A percentile compares a stretch with the other conserved stretches of the same genome.
These are phyloP conservation scores for Calonectria henricotiae DNA, from an alignment of 2,329 filamentous ascomycete species.

Conservation along the genomic window DNA sequence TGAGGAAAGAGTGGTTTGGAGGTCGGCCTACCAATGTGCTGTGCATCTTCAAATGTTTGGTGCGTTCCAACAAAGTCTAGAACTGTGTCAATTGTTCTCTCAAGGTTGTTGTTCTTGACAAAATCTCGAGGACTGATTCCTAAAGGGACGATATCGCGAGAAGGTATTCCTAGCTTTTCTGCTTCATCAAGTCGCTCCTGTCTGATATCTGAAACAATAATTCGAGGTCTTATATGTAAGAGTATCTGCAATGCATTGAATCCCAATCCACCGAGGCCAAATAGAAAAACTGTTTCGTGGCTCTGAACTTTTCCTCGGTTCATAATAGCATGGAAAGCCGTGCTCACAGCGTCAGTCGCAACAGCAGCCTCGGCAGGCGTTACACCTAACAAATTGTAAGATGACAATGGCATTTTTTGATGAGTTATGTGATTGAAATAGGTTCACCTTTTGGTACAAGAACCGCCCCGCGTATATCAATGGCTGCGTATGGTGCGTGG, in stretches of 20 bases:
- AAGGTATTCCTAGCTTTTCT: conserved; percentile 29
- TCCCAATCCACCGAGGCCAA: conserved; percentile 41
- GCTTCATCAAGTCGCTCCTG: conserved; percentile 44
- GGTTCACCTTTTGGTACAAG: conserved; percentile 37
- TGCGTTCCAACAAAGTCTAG: conserved; percentile 47
- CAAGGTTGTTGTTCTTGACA: conserved; percentile 14
- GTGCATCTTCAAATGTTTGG: conserved; percentile 49
- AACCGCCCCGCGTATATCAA: conserved; percentile 47
- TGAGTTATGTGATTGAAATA: neutral
- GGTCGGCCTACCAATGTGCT: conserved; percentile 41
- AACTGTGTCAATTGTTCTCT: conserved; percentile 40
- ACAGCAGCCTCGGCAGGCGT: conserved; percentile 44
- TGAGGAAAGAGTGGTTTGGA: neutral
- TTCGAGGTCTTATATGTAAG: conserved; percentile 37
- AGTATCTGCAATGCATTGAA: conserved; percentile 47
- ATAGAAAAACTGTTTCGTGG: conserved; percentile 39
- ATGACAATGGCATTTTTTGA: neutral
- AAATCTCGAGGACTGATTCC: conserved; percentile 40
- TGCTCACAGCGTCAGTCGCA: conserved; percentile 46
- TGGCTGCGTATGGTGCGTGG: conserved; percentile 60
- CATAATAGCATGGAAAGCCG: conserved; percentile 45
- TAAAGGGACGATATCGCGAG: conserved; percentile 38
- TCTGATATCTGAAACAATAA: conserved; percentile 45
- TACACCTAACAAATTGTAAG: conserved; percentile 28
- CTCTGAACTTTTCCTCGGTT: conserved; percentile 41